Conservation (phyloP, 1,139 yeast species). For the Magnusiomyces fungicola region DNA sequence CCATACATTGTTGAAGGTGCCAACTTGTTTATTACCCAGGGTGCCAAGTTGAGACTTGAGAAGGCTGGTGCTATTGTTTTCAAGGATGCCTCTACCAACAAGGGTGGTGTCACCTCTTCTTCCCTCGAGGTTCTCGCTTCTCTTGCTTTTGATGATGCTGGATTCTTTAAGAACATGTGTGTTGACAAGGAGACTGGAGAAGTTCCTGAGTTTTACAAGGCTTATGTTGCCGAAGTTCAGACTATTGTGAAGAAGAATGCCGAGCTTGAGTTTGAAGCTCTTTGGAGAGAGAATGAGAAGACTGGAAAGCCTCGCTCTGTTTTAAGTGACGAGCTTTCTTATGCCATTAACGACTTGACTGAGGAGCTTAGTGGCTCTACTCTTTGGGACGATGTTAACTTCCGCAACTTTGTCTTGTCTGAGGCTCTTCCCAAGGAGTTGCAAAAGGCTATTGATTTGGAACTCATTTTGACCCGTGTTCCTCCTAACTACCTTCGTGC, state of each 20-base stretch:
- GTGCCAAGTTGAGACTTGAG: constrained; percentile 82
- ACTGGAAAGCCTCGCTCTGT: constrained; percentile 70
- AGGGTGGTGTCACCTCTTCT: constrained; percentile 98
- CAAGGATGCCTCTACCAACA: constrained; percentile 95
- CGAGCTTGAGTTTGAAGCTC: constrained; percentile 70
- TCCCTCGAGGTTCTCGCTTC: constrained; percentile 95
- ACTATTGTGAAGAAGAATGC: constrained; percentile 70
- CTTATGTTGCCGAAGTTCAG: constrained; percentile 81
- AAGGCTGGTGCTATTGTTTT: constrained; percentile 78
- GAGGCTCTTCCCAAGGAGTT: constrained; percentile 77
- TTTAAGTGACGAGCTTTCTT: constrained; percentile 77
- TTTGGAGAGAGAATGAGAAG: constrained; percentile 68
- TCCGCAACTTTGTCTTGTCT: constrained; percentile 67
- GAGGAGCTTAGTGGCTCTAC: constrained; percentile 81
- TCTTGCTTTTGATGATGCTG: constrained; percentile 79
- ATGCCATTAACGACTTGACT: constrained; percentile 78
- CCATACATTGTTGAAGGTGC: constrained; percentile 98
- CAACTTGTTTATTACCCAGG: constrained; percentile 87
- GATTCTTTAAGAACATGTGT: constrained; percentile 71
- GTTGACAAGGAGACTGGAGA: constrained; percentile 38
- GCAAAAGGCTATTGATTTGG: constrained; percentile 67
- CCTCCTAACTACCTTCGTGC: constrained; percentile 87
- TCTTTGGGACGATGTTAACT: constrained; percentile 76
- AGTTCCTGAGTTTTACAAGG: constrained; percentile 67
- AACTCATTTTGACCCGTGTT: constrained; percentile 62